Evolutionary conservation across 768 basidiomycete genomes (phyloP).

Genomic region (Suillus spraguei): DNA sequence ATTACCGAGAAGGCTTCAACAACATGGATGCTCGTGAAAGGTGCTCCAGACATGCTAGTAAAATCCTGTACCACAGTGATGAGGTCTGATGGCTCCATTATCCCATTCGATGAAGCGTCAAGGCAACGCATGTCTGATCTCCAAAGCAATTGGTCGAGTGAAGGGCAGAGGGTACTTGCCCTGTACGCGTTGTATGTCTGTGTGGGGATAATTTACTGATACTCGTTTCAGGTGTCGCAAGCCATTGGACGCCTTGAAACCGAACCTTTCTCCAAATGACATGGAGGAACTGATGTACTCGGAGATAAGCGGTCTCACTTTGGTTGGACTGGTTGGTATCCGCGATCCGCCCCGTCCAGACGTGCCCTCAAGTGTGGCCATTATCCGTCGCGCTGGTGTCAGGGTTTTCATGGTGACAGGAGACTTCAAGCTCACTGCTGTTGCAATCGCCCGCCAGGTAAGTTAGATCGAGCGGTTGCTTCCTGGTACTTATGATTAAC

Average conservation of each 20-base stretch:
- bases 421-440: conserved; percentile 56
- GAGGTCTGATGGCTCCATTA: conserved; percentile 35
- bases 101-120: conserved; percentile 30
- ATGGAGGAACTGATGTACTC: conserved; percentile 41
- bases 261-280: conserved; percentile 29
- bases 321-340: conserved; percentile 56
- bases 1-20: conserved; percentile 14
- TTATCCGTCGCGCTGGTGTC: conserved; percentile 52
- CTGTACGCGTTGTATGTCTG: conserved; percentile 26
- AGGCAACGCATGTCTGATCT: conserved; percentile 22
- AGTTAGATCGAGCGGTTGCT: conserved; percentile 16
- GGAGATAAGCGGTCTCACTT: conserved; percentile 41
- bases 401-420: conserved; percentile 61
- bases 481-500: background rate
- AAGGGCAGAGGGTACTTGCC: conserved; percentile 57
- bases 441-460: conserved; percentile 51
- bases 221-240: conserved; percentile 31
- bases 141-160: conserved; percentile 46
- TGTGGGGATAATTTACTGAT: conserved; percentile 7
- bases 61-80: conserved; percentile 39
- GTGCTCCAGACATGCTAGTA: conserved; percentile 61
- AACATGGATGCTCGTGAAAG: conserved; percentile 50
- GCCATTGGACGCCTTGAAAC: conserved; percentile 27
- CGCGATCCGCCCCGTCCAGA: conserved; percentile 58
- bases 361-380: conserved; percentile 46